A percentile compares a stretch with the other conserved stretches of the same genome.
phyloP scores from a whole-genome alignment of 805 yeast genomes.

The Barnettozyma salicaria region DNA sequence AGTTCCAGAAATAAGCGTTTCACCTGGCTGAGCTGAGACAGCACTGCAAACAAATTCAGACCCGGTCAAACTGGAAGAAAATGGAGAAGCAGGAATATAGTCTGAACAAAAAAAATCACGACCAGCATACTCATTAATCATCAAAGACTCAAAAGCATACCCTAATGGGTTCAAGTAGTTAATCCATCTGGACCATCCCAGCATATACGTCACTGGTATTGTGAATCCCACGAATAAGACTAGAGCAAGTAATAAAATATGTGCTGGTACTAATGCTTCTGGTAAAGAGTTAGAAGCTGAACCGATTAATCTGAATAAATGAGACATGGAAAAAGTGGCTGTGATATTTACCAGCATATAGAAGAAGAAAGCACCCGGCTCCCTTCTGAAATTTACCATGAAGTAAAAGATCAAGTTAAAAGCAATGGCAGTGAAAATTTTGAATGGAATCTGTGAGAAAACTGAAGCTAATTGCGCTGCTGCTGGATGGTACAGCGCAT shows the following conservation, averaged over 20 bases:
- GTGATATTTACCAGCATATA: conserved; percentile 38
- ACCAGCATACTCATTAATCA: conserved; percentile 52
- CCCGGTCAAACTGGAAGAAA: conserved; percentile 13
- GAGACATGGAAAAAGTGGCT: conserved; percentile 51
- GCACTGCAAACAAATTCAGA: conserved; percentile 43
- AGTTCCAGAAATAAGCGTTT: conserved; percentile 43
- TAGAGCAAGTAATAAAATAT: conserved; percentile 42
- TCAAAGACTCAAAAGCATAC: conserved; percentile 51
- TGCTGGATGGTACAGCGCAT: conserved; percentile 53
- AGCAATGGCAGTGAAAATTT: conserved; percentile 35
- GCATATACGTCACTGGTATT: conserved; percentile 49
- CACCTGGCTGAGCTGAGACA: conserved; percentile 53
- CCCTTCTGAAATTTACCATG: conserved; percentile 45
- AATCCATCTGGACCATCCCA: conserved; percentile 64
- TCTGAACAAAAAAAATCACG: conserved; percentile 39
- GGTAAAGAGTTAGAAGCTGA: conserved; percentile 41
- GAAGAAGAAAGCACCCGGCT: conserved; percentile 51
- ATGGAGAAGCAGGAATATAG: conserved; percentile 38
- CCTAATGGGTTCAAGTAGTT: conserved; percentile 54
- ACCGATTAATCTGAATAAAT: conserved; percentile 49
- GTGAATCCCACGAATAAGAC: conserved; percentile 53
- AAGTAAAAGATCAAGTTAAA: conserved; percentile 50
- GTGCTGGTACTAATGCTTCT: conserved; percentile 55
- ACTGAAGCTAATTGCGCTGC: conserved; percentile 62
- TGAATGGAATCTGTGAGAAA: conserved; percentile 52